These are phyloP conservation scores for Poterioochromonas sp. DNA, from an alignment of 352 stramenopile species.

Conservation along the genomic window DNA sequence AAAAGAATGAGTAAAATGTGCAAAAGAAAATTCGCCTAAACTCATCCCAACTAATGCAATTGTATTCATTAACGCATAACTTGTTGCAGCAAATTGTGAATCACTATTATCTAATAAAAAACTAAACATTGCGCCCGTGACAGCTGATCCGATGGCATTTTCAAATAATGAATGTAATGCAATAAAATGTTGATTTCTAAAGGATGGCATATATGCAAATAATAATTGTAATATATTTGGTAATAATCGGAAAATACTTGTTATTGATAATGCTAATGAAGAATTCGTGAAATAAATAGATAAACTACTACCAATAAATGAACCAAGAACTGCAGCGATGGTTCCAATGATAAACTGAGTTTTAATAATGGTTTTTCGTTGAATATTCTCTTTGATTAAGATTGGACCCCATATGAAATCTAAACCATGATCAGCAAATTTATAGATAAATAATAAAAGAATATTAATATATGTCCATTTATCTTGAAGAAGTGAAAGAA, in stretches of 20 bases:
- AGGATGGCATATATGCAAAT: not conserved
- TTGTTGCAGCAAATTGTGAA: not conserved
- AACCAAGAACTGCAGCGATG: not conserved
- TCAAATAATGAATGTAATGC: not conserved
- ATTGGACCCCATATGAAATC: not conserved
- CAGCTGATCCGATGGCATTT: not conserved
- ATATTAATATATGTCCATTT: not conserved
- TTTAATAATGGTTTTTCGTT: not conserved
- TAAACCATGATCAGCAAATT: not conserved
- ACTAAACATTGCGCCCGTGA: not conserved
- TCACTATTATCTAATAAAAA: not conserved
- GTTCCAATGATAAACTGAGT: not conserved
- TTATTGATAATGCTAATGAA: not conserved
- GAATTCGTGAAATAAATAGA: not conserved
- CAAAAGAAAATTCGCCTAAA: not conserved
- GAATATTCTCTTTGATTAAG: not conserved
- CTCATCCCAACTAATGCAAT: not conserved
- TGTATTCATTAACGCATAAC: not conserved
- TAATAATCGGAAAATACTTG: not conserved
- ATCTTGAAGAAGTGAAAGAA: not conserved
- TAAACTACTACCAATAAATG: not conserved
- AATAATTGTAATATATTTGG: not conserved
- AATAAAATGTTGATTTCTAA: not conserved
- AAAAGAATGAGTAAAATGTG: no score
- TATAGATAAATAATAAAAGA: not conserved